These are phyloP conservation scores for Porogramme epimiltina DNA, from an alignment of 1,284 basidiomycete species.

Conservation along the genomic window DNA sequence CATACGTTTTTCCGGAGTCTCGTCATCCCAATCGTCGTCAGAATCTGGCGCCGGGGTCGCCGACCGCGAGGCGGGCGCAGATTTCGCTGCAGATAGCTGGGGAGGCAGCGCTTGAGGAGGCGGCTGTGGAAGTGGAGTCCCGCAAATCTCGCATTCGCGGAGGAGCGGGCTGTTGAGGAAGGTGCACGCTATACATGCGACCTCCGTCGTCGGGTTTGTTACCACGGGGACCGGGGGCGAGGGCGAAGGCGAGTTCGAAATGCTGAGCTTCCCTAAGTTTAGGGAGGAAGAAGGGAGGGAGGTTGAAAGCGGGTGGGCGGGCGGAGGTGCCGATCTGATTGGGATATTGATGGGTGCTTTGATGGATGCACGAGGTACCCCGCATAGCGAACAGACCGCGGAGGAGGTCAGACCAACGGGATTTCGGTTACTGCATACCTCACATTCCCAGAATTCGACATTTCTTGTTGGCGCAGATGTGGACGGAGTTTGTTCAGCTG, in stretches of 20 bases:
- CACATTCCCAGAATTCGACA: constrained; percentile 78
- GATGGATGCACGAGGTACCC: constrained; percentile 57
- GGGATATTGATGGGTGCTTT: constrained; percentile 25
- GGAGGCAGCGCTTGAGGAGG: constrained; percentile 27
- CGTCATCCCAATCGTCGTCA: constrained; percentile 32
- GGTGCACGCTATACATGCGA: constrained; percentile 87
- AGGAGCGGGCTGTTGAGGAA: constrained; percentile 88
- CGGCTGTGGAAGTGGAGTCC: constrained; percentile 55
- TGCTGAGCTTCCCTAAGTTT: constrained; percentile 20
- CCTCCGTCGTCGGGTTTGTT: constrained; percentile 22
- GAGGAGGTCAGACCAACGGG: constrained; percentile 66
- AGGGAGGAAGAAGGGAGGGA: constrained; percentile 39
- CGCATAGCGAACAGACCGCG: constrained; percentile 74
- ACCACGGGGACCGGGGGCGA: constrained; percentile 15
- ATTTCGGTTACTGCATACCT: constrained; percentile 84
- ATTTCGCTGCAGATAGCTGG: constrained; percentile 43
- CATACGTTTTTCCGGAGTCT: constrained; percentile 33
- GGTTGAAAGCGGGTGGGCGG: constrained; percentile 32
- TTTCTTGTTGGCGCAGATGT: constrained; percentile 9
- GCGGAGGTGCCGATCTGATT: constrained; percentile 25
- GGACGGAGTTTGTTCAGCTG: constrained; percentile 13
- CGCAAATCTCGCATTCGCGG: constrained; percentile 86
- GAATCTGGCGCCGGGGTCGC: constrained; percentile 43
- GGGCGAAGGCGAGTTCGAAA: constrained; percentile 29
- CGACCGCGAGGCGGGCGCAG: constrained; percentile 62